phyloP scores from a whole-genome alignment of 495 filamentous ascomycete species.

The Aspergillus affinis region DNA sequence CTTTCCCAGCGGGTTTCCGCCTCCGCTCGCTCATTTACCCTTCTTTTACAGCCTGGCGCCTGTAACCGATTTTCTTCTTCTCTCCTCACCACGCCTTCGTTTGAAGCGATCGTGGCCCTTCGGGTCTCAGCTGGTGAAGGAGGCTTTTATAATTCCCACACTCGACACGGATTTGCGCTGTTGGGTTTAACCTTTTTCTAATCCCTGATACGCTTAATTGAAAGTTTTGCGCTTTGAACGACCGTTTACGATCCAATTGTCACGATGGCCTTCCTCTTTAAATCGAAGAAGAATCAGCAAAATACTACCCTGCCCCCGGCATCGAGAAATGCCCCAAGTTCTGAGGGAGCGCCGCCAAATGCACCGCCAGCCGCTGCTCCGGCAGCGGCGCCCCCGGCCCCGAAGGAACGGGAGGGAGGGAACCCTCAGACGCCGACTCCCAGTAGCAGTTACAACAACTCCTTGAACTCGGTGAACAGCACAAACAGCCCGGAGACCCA shows the following conservation, averaged over 20 bases:
- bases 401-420: constrained; percentile 40
- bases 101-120: neutral
- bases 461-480: constrained; percentile 55
- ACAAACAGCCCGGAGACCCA: constrained; percentile 52
- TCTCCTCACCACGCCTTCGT: constrained; percentile 4
- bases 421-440: constrained; percentile 57
- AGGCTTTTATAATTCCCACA: neutral
- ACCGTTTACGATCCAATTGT: constrained; percentile 40
- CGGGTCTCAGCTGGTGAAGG: neutral
- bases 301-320: constrained; percentile 50
- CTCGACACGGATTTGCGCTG: neutral
- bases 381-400: constrained; percentile 33
- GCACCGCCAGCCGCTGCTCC: constrained; percentile 11
- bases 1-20: constrained; percentile 12
- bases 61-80: constrained; percentile 1
- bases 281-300: constrained; percentile 58
- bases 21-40: constrained; percentile 16
- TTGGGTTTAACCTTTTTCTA: neutral
- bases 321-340: constrained; percentile 51
- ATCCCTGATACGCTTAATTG: constrained; percentile 5
- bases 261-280: constrained; percentile 64
- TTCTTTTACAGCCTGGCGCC: constrained; percentile 15
- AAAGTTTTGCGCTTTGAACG: constrained; percentile 29
- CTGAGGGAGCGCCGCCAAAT: constrained; percentile 40
- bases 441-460: constrained; percentile 64